Conservation (phyloP, 805 yeast genomes). For the Saccharomycopsis sp. region DNA sequence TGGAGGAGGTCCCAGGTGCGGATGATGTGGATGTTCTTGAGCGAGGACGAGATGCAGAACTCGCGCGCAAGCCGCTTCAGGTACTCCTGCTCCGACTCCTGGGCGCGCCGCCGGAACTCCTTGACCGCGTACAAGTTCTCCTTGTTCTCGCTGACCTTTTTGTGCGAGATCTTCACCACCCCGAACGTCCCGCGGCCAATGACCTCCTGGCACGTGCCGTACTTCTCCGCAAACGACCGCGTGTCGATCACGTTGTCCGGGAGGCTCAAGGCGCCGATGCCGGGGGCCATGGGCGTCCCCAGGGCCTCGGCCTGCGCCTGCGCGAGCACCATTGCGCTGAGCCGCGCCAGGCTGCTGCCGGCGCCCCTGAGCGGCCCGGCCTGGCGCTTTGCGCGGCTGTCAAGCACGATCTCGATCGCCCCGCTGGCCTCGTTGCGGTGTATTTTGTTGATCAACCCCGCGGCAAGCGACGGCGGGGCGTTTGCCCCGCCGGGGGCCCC, state of each 20-base stretch:
- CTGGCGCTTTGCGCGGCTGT: slow-evolving; percentile 4
- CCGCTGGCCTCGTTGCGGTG: slow-evolving; percentile 26
- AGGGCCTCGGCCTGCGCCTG: slow-evolving; percentile 11
- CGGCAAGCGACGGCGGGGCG: slow-evolving; percentile 64
- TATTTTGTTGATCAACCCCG: slow-evolving; percentile 60
- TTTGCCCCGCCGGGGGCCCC: slow-evolving; percentile 22
- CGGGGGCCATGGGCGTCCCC: background rate
- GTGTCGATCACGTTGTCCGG: slow-evolving; percentile 29
- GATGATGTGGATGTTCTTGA: slow-evolving; percentile 73
- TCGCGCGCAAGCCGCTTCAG: slow-evolving; percentile 72
- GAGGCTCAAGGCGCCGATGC: slow-evolving; percentile 24
- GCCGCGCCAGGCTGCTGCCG: background rate
- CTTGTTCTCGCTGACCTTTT: slow-evolving; percentile 37
- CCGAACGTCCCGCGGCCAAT: slow-evolving; percentile 95
- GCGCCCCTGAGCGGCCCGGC: background rate
- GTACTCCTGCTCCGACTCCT: slow-evolving; percentile 60
- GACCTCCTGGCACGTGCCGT: slow-evolving; percentile 92
- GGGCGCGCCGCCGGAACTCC: slow-evolving; percentile 61
- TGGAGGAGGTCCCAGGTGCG: slow-evolving; percentile 68
- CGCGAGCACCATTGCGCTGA: slow-evolving; percentile 24
- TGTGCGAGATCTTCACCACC: slow-evolving; percentile 83
- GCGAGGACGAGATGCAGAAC: slow-evolving; percentile 72
- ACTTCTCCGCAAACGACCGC: slow-evolving; percentile 72
- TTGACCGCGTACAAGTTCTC: slow-evolving; percentile 75
- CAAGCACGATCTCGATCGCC: slow-evolving; percentile 34